A percentile compares a stretch with the other conserved stretches of the same genome.
These are phyloP conservation scores for Pelargonium fulgidum DNA, from an alignment of 441 rosid genomes.

Conservation along the genomic window DNA sequence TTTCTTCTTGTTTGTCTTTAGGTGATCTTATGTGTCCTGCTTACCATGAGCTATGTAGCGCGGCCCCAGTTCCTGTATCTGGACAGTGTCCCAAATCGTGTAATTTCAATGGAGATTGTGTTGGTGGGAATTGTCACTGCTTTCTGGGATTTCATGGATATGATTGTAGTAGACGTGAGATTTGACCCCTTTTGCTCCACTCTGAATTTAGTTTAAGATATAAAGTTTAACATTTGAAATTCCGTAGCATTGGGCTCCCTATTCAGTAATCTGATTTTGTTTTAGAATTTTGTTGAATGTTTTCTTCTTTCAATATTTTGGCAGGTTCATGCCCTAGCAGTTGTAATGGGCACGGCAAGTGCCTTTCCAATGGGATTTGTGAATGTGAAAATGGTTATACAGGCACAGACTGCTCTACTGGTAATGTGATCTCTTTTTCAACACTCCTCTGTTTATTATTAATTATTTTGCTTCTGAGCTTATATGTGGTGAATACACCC, in stretches of 20 bases:
- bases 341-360: constrained; percentile 72
- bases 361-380: constrained; percentile 69
- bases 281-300: background rate
- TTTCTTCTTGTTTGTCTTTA: constrained; percentile 27
- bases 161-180: constrained; percentile 85
- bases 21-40: constrained; percentile 91
- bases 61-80: constrained; percentile 37
- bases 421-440: constrained; percentile 5
- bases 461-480: background rate
- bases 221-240: background rate
- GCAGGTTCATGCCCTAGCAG: constrained; percentile 81
- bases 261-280: background rate
- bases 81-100: constrained; percentile 83
- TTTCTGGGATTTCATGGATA: constrained; percentile 86
- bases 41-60: constrained; percentile 79
- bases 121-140: constrained; percentile 77
- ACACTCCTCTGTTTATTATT: background rate
- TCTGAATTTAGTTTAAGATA: constrained; percentile 4
- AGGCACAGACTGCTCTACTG: constrained; percentile 8
- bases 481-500: background rate
- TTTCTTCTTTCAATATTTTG: background rate
- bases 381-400: constrained; percentile 43
- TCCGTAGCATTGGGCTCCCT: background rate
- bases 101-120: constrained; percentile 81
- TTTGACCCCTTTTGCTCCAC: constrained; percentile 9